Percentiles rank a stretch among this genome's conserved stretches.
These are phyloP conservation scores for Carex kokanica DNA, from an alignment of 176 grass and related monocot species.

Conservation along the genomic window DNA sequence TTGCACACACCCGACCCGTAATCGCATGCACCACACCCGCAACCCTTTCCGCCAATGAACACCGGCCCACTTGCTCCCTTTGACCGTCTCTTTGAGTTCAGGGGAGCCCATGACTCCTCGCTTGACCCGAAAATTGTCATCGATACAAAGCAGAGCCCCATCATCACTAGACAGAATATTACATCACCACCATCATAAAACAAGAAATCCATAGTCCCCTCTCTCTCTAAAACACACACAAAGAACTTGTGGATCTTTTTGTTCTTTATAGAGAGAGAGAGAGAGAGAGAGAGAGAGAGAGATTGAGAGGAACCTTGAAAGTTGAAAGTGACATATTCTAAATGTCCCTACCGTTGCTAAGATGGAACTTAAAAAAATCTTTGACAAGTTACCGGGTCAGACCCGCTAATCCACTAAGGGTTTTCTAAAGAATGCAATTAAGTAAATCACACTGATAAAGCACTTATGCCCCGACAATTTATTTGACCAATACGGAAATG, in stretches of 20 bases:
- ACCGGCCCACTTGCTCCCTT: constrained; percentile 4
- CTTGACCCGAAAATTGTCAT: constrained; percentile 13
- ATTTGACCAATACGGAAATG: neutral
- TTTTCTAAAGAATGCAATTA: neutral
- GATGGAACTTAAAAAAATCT: neutral
- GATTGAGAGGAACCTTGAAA: neutral
- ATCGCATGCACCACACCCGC: constrained; percentile 8
- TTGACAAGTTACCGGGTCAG: neutral
- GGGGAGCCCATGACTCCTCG: neutral
- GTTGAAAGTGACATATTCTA: constrained; percentile 2
- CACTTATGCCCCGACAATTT: neutral
- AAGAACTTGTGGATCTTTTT: neutral
- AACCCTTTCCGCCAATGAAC: constrained; percentile 5
- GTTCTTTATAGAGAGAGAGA: neutral
- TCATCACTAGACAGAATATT: constrained; percentile 25
- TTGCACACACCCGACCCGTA: constrained; percentile 15
- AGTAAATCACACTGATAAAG: neutral
- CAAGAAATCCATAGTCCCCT: constrained; percentile 3
- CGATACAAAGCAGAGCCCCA: constrained; percentile 14
- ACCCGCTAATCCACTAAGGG: neutral
- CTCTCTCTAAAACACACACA: neutral
- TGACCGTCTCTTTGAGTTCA: neutral
- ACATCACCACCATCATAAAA: neutral
- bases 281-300: neutral
- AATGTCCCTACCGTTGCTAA: neutral